These are phyloP conservation scores for Chaetomium fimeti DNA, from an alignment of 495 filamentous ascomycete species.

Conservation along the genomic window DNA sequence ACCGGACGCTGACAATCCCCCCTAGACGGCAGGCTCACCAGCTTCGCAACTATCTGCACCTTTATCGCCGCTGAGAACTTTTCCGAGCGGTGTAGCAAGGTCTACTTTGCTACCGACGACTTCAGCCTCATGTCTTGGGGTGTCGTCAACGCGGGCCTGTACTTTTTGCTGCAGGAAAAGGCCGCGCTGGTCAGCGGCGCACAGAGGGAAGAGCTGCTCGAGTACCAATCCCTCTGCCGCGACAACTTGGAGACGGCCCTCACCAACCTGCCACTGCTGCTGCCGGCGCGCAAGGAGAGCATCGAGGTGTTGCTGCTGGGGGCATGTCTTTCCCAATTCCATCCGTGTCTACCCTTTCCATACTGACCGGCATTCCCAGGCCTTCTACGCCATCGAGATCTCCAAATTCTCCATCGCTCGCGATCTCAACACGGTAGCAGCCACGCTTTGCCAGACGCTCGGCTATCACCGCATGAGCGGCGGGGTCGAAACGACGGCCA, in stretches of 20 bases:
- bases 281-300: conserved; percentile 58
- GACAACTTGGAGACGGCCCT: conserved; percentile 60
- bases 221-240: conserved; percentile 50
- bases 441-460: conserved; percentile 59
- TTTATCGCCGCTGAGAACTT: conserved; percentile 54
- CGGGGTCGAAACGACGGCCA: conserved; percentile 39
- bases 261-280: conserved; percentile 55
- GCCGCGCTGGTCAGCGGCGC: conserved; percentile 38
- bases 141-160: conserved; percentile 56
- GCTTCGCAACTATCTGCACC: conserved; percentile 42
- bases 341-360: not conserved
- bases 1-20: conserved; percentile 14
- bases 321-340: conserved; percentile 35
- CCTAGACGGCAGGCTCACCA: conserved; percentile 38
- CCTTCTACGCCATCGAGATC: conserved; percentile 58
- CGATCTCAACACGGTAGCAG: conserved; percentile 57
- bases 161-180: conserved; percentile 56
- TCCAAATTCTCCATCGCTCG: conserved; percentile 64
- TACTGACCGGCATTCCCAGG: conserved; percentile 20
- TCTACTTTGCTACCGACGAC: conserved; percentile 61
- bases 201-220: conserved; percentile 30
- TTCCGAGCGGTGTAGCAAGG: conserved; percentile 55
- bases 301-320: conserved; percentile 60
- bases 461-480: conserved; percentile 57
- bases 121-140: conserved; percentile 56